A percentile compares a stretch with the other conserved stretches of the same genome.
Evolutionary conservation across 352 stramenopile genomes (phyloP).

Genomic region (Phytopythium ostracodes): DNA sequence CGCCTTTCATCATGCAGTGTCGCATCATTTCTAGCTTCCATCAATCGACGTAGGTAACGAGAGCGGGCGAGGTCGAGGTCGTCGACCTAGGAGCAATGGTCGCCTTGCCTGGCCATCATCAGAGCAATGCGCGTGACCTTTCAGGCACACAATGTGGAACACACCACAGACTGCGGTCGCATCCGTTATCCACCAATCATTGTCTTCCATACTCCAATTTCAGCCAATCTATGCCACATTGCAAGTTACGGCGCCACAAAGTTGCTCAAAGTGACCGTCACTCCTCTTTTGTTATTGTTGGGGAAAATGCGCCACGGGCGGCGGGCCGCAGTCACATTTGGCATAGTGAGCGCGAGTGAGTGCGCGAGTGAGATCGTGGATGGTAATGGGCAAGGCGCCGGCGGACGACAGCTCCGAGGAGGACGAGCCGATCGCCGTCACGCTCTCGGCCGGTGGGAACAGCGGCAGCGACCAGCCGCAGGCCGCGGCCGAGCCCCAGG

Average conservation of each 20-base stretch:
- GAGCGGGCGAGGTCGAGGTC: background rate
- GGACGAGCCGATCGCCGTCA: conserved; percentile 66
- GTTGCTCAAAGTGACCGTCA: background rate
- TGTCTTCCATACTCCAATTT: background rate
- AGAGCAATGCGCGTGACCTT: conserved; percentile 2
- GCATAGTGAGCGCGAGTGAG: background rate
- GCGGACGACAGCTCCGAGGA: conserved; percentile 81
- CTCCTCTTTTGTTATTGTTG: background rate
- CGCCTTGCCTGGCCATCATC: too few species aligned
- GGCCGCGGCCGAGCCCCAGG: background rate
- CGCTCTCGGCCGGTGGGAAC: conserved; percentile 8
- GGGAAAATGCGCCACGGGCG: too few species aligned
- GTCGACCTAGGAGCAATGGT: background rate
- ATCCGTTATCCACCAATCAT: background rate
- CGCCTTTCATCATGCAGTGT: background rate
- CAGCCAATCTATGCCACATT: background rate
- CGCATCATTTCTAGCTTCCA: background rate
- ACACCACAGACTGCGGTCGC: background rate
- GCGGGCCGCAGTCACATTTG: background rate
- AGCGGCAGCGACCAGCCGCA: background rate
- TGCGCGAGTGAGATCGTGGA: background rate
- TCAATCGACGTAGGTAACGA: background rate
- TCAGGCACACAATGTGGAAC: background rate
- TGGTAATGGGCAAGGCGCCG: conserved; percentile 17
- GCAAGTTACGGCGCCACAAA: background rate